Percentiles rank a stretch among this genome's conserved stretches.
These are phyloP conservation scores for Plasmodium reichenowi DNA, from an alignment of 169 alveolate species.

Conservation along the genomic window DNA sequence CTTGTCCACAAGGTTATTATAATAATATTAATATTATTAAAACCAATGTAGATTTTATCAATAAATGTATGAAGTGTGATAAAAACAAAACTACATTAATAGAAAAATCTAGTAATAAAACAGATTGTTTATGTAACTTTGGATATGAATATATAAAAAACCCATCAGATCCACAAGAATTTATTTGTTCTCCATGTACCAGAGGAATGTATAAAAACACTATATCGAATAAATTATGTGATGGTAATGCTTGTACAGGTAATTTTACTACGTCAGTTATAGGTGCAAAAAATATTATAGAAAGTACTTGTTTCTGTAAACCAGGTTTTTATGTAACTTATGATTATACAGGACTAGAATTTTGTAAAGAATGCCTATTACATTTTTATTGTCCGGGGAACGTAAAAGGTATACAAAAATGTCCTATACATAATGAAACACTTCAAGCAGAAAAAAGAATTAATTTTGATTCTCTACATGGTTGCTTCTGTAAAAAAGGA, in stretches of 20 bases:
- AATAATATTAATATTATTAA: slow-evolving; percentile 80
- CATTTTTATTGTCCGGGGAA: slow-evolving; percentile 50
- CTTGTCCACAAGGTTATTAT: slow-evolving; percentile 85
- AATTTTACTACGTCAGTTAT: slow-evolving; percentile 63
- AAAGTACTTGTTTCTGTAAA: slow-evolving; percentile 77
- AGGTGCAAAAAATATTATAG: slow-evolving; percentile 76
- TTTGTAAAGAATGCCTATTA: slow-evolving; percentile 12
- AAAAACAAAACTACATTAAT: slow-evolving; percentile 79
- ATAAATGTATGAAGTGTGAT: slow-evolving; percentile 78
- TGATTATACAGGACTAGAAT: neutral
- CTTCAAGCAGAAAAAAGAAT: neutral
- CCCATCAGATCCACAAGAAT: slow-evolving; percentile 22
- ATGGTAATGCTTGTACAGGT: slow-evolving; percentile 74
- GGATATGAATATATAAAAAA: slow-evolving; percentile 77
- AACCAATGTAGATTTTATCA: slow-evolving; percentile 35
- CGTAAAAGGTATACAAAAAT: neutral
- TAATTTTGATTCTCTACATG: slow-evolving; percentile 17
- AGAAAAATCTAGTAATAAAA: slow-evolving; percentile 44
- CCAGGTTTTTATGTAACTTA: slow-evolving; percentile 52
- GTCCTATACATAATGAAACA: slow-evolving; percentile 56
- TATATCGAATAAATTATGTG: slow-evolving; percentile 77
- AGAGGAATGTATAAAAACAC: slow-evolving; percentile 78
- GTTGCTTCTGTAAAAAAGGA: slow-evolving; percentile 71
- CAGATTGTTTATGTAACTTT: slow-evolving; percentile 78
- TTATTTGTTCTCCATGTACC: slow-evolving; percentile 56